These are phyloP conservation scores for Arachnopeziza araneosa DNA, from an alignment of 2,329 filamentous ascomycete species.

Conservation along the genomic window DNA sequence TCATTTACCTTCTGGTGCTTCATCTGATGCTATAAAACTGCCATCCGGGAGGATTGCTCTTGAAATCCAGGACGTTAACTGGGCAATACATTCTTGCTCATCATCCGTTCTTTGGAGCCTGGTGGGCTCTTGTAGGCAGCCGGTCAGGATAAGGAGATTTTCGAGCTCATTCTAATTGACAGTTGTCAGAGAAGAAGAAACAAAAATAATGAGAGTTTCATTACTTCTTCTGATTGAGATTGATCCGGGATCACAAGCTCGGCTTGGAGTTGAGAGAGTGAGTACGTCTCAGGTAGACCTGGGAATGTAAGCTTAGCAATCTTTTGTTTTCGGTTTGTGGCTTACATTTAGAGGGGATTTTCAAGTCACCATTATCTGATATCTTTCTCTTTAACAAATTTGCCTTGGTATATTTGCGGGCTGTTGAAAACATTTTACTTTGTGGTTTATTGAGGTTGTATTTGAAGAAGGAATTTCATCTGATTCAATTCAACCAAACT, in stretches of 20 bases:
- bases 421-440: conserved; percentile 13
- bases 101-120: conserved; percentile 11
- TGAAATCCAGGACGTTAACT: conserved; percentile 22
- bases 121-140: conserved; percentile 16
- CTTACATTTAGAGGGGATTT: background rate
- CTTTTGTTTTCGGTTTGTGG: background rate
- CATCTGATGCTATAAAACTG: conserved; percentile 18
- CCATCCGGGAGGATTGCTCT: conserved; percentile 21
- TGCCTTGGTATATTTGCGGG: conserved; percentile 10
- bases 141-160: conserved; percentile 20
- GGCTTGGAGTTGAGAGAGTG: conserved; percentile 12
- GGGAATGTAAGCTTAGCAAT: background rate
- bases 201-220: background rate
- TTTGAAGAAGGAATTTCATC: background rate
- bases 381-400: background rate
- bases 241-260: background rate
- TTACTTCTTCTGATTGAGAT: conserved; percentile 1
- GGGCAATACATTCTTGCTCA: conserved; percentile 4
- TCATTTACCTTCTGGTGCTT: conserved; percentile 17
- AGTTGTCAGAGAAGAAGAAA: background rate
- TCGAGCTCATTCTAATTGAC: conserved; percentile 17
- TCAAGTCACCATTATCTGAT: background rate
- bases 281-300: conserved; percentile 20
- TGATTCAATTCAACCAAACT: background rate
- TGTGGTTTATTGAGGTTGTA: background rate